Evolutionary conservation across 208 protist genomes (phyloP), one percentile per base, ranked within the genome.

Genomic region (Phytomonas sp.): DNA sequence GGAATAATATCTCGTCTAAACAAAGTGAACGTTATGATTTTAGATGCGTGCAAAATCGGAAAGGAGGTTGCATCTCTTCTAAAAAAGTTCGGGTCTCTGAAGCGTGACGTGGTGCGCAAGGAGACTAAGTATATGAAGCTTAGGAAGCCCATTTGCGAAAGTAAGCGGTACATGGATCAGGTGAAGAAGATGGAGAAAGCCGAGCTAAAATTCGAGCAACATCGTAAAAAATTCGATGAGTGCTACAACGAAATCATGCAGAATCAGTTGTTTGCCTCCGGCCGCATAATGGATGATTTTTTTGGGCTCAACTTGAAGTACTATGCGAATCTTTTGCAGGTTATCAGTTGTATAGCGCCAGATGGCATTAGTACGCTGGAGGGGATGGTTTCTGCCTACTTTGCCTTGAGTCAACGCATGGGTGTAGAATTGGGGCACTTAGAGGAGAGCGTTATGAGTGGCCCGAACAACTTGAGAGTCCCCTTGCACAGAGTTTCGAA

Each of bases 91-190:
- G 68, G 64, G 0, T 62, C 76, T 11, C 67, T 73, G 20, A 40
- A 66, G 17, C 71, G 67, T 26, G 43, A 77, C 0, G 81, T 80
- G n/a, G 61, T 75, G 29, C 76, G 79, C 32, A 87, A 90, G 67
- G 68, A 80, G 56, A 56, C 62, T 13, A 90, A 90, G 73, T 90
- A 90, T 67, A 28, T 51, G 15, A 67, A 68, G 9, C 74, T 77
- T 11, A 73, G 72, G 4, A 77, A 70, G 31, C 65, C 72, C 0
- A 36, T 90, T 9, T 81, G 70, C 30, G 75, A 79, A 65, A 87
- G 81, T 51, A 90, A 90, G 72, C 67, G 36, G n/a, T 83, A 87
- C 71, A 32, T 32, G 29, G 76, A 77, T 46, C 84, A 87, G 70
- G 23, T 43, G 7, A 60, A 62, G 28, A 64, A 72, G 30, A 75